Base-by-base conservation (phyloP, 805 yeast genomes). In the Ogataea populi-albae region DNA sequence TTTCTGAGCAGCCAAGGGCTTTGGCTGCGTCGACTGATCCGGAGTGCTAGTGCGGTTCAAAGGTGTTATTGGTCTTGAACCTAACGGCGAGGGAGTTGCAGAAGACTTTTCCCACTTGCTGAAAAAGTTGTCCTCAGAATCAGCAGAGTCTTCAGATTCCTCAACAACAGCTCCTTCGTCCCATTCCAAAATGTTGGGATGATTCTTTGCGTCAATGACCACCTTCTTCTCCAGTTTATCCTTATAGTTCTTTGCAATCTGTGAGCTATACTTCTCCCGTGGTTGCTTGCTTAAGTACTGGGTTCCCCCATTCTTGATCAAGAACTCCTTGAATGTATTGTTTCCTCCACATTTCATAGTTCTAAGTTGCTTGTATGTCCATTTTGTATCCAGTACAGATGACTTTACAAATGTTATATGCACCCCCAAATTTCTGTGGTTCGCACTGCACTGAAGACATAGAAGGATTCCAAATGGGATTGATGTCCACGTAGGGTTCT, bases 401-500 rank as follows among this genome's bases (percentile, higher is more conserved):
- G 96, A 86, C 59, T 88, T 86, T 40, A 93, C 98, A 68, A 93
- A 93, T 24, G 97, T 78, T 53, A 93, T 81, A 61, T 93, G 98
- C 24, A 89, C 97, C 41, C 98, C 98, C 65, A 93, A 64, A 61
- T 88, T 88, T 62, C 98, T 78, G 68, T 93, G 98, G 34, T 84
- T 87, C 3, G 98, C 89, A 35, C 96, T 85, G 62, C 98, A 93
- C 61, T 93, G 95, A 42, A 89, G 72, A 68, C 98, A 93, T 40
- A 93, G 66, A 59, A 89, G 75, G 34, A 89, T 85, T 37, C 97
- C 98, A 62, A 86, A 91, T 10, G 98, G 96, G 37, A 91, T 88
- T 10, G 98, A 91, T 3, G 98, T 86, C 98, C 98, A 93, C 0
- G 98, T 87, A 23, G 98, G 98, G 60, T 89, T 89, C 57, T 85